Base-by-base conservation (phyloP, 2,329 filamentous ascomycete species). In the Diaporthe amygdali region DNA sequence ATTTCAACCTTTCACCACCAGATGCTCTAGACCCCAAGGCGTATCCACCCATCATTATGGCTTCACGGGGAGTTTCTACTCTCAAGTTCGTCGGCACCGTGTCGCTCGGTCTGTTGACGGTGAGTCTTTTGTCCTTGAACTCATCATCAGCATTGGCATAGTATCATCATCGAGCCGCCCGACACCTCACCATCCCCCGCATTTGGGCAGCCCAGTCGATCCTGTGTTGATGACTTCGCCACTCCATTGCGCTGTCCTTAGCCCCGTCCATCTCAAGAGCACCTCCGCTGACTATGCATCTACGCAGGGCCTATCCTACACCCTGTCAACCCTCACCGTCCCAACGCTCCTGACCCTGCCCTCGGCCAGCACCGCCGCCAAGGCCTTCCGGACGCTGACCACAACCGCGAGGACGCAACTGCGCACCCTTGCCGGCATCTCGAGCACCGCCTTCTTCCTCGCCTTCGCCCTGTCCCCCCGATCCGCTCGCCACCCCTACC, bases 51-150 rank as follows among this genome's bases (percentile, higher is more conserved):
- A 73, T 66, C 67, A 86, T 79, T 82, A 93, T 94, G 89, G 87
- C 90, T 76, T 90, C 88, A 77, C 90, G 87, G 77, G 90, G 91
- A 78, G 87, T 97, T 78, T 91, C 94, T 69, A 84, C 93, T 81
- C 90, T 93, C 84, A 98, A 98, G 85, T 97, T 98, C 81, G 93
- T 98, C 76, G 96, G 96, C 78, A 97, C 94, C 66, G 90, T 97
- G 75, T 96, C 93, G 77, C 88, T 98, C 71, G 96, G 96, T 74
- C 88, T 98, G 70, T 84, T 97, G 81, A 97, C 95, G 72, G 95
- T 97, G 89, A 78, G 92, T 86, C 59, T 46, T 51, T 41, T 46
- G 30, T 44, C 32, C 22, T 27, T 59, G 41, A n/a, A 64, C 25
- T n/a, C 7, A 32, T 47, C 17, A 15, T 9, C 56, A 14, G 3